Evolutionary conservation across 345 rosid genomes (phyloP), one percentile per base, ranked within the genome.

Genomic region (Toxicodendron radicans): DNA sequence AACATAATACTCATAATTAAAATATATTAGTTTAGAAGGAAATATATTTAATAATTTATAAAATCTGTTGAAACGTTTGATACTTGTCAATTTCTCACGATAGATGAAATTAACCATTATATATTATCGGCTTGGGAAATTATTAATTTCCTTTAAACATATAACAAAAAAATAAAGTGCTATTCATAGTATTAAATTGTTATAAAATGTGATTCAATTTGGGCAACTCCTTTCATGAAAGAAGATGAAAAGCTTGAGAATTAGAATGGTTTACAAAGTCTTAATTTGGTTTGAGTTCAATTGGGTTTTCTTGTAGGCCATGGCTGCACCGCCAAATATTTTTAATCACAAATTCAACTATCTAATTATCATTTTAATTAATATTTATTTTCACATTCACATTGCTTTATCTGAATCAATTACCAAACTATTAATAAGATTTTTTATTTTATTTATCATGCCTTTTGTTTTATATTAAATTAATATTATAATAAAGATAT

Each of bases 291-390:
- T 48, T 30, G 66, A 38, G 62, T 77, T 43, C 5, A 23, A 46
- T 52, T 61, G 73, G 70, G 56, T 33, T 51, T 20, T 33, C 5
- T 24, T 65, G 68, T 43, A 38, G 78, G 75, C 53, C 60, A 62
- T 38, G 73, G 71, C 74, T 70, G 78, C 81, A 77, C 76, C 78
- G 75, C 75, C 43, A 38, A 38, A 38, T 5, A 38, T 38, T 38
- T 38, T 38, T 38, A 38, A 7, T 38, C 43, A 38, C 43, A 38
- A 38, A 18, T 66, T 66, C 45, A 52, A 49, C 58, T 14, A 17
- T 72, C 4, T 52, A 66, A 71, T 74, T 27, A 73, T 66, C 38
- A 54, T 54, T 17, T 68, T 67, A 52, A 73, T 5, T 8, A 35
- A 35, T 49, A 49, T 14, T 17, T n/a, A 12, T n/a, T 3, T 49